Evolutionary conservation across 2,329 filamentous ascomycete genomes (phyloP), one percentile per base, ranked within the genome.

Genomic region (Pyrenochaeta sp.): DNA sequence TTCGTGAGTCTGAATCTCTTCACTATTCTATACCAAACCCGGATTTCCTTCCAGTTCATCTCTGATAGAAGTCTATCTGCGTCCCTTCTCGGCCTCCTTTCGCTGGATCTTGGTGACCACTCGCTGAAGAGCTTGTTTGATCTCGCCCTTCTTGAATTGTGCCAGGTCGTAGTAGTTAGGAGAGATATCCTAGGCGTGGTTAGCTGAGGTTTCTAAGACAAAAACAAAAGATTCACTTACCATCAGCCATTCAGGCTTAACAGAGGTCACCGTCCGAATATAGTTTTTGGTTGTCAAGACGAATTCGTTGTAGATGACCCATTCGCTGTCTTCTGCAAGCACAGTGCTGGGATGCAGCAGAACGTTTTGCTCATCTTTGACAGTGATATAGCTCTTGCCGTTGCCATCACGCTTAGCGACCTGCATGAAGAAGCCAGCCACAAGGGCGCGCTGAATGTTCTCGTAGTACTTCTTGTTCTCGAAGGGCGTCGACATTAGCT

Each of bases 361-460:
- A 40, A 99, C 95, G 41, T 86, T 90, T 79, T 98, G 94, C 69
- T 97, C 90, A 72, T 99, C 96, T 81, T 98, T 99, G 75, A 99
- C 89, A 1, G 95, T 99, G 60, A 89, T 87, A 79, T 99, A 99
- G 36, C 91, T 86, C 83, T 98, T 98, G 71, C 91, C 90, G 27
- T 86, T 88, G 45, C 86, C 87, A 71, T 98, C 92, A 73, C 90
- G 92, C 87, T 96, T 97, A 54, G 95, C 96, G 18, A 98, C 91
- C 76, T 99, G 95, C 95, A 99, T 99, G 83, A 99, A 99, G 84
- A 99, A 99, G 30, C 96, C 95, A 0, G 93, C 86, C 11, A 97
- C 89, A 12, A 99, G 84, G 7, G 95, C 94, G 32, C 92, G 88
- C 39, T 94, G 90, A 69, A 99, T 99, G 76, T 99, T 99, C 75